Base-by-base conservation (phyloP, 768 basidiomycete species). In the Lentinus brumalis region DNA sequence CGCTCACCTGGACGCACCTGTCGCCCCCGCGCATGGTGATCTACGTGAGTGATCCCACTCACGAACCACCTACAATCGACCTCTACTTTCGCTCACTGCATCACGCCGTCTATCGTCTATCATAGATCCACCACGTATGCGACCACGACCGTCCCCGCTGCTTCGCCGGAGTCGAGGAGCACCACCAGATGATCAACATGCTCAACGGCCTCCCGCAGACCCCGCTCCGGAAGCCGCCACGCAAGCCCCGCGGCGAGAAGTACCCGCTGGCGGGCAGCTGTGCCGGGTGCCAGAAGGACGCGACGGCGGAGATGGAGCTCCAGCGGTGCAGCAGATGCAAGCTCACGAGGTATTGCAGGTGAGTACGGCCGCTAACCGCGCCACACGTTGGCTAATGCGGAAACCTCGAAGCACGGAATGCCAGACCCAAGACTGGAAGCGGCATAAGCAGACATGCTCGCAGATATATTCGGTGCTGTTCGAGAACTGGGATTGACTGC, bases 281-380 rank as follows among this genome's bases (percentile, higher is more conserved):
- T 32, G 55, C 56, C 2, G 21, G 46, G 11, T 67, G 66, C 59
- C 21, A 57, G 50, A 11, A 30, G 14, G 66, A 67, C 40, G 61
- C 56, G 40, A 62, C 50, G n/a, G 32, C 60, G 14, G 18, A 14
- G 11, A 21, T 5, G 30, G 31, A 47, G 11, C 21, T 64, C 18
- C 47, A 50, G 26, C 55, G 59, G 4, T 67, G 66, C 40, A 35
- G 44, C 0, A 46, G 38, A n/a, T 67, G 66, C 56, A 62, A 65
- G 42, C 56, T 67, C 5, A 59, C 57, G 15, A 60, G 63, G 29
- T 66, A 66, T 39, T 63, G 65, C 62, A 50, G 65, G 65, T 63
- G 40, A 7, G 56, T 16, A 1, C 4, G 3, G 15, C 16, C 16
- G 12, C 9, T 1, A 45, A 4, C n/a, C 10, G 15, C n/a, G 29